phyloP scores from a whole-genome alignment of 2,329 filamentous ascomycete species.

The Mycosphaerelloides madeirae region DNA sequence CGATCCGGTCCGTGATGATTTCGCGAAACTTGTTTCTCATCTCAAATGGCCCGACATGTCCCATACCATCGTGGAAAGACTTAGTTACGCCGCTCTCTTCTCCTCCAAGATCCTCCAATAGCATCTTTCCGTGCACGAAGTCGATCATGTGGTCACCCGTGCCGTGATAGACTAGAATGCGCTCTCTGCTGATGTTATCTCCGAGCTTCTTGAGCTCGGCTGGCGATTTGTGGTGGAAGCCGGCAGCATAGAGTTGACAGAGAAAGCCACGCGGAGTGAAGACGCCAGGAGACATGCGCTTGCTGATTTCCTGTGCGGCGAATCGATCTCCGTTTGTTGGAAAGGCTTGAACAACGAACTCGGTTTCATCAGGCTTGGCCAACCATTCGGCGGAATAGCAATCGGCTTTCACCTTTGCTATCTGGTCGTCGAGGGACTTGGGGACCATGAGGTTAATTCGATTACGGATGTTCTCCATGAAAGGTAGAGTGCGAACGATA shows the following conservation, averaged over 20 bases:
- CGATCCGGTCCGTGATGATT: conserved; percentile 56
- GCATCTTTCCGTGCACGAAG: conserved; percentile 61
- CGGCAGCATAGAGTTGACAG: conserved; percentile 71
- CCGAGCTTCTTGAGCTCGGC: conserved; percentile 62
- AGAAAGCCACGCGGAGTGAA: conserved; percentile 67
- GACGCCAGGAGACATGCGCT: conserved; percentile 56
- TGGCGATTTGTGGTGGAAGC: conserved; percentile 70
- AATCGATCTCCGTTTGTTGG: conserved; percentile 76
- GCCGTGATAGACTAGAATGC: conserved; percentile 76
- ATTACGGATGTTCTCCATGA: conserved; percentile 59
- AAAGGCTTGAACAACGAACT: conserved; percentile 50
- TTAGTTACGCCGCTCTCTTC: conserved; percentile 48
- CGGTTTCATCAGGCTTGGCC: conserved; percentile 51
- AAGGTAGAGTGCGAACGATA: conserved; percentile 46
- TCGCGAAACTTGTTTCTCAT: conserved; percentile 63
- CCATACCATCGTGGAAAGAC: conserved; percentile 63
- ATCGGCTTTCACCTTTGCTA: conserved; percentile 59
- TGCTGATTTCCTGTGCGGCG: conserved; percentile 71
- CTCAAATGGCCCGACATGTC: conserved; percentile 73
- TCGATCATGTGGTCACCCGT: conserved; percentile 73
- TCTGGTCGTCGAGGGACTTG: conserved; percentile 62
- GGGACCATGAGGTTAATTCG: conserved; percentile 59
- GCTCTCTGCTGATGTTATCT: conserved; percentile 63
- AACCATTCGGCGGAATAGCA: conserved; percentile 66
- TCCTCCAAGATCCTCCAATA: conserved; percentile 64